Percentiles rank a stretch among this genome's conserved stretches.
phyloP scores from a whole-genome alignment of 352 stramenopile genomes.

The Thalassiosira oceanica region DNA sequence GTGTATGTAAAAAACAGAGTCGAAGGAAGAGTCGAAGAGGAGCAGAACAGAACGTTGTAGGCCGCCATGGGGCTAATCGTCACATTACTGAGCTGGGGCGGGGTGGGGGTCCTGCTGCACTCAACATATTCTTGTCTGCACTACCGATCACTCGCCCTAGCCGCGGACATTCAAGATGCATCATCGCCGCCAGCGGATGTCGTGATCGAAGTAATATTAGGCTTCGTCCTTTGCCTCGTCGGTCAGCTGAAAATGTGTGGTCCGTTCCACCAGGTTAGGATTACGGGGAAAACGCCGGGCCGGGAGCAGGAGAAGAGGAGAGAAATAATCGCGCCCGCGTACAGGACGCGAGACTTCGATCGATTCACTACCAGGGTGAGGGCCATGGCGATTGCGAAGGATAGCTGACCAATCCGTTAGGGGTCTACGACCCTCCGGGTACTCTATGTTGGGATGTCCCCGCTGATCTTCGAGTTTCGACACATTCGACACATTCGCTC shows the following conservation, averaged over 20 bases:
- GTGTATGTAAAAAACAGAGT: too few relatives aligned
- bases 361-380: slow-evolving; percentile 59
- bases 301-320: too few relatives aligned
- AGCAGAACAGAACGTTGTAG: slow-evolving; percentile 12
- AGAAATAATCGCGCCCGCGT: slow-evolving; percentile 52
- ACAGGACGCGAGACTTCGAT: slow-evolving; percentile 74
- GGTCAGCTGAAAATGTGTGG: slow-evolving; percentile 61
- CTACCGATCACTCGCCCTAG: slow-evolving; percentile 56
- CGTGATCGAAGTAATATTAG: slow-evolving; percentile 56
- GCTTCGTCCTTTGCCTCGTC: slow-evolving; percentile 56
- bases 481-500: too few relatives aligned
- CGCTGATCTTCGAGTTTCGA: too few relatives aligned
- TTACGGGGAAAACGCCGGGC: not conserved
- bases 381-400: slow-evolving; percentile 25
- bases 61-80: slow-evolving; percentile 25
- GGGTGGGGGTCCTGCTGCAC: slow-evolving; percentile 62
- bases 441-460: too few relatives aligned
- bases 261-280: slow-evolving; percentile 35
- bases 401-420: too few relatives aligned
- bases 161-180: slow-evolving; percentile 22
- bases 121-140: slow-evolving; percentile 74
- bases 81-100: slow-evolving; percentile 40
- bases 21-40: too few relatives aligned
- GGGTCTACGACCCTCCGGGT: too few relatives aligned
- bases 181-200: slow-evolving; percentile 64